Percentiles rank a stretch among this genome's conserved stretches.
Conservation (phyloP, 495 filamentous ascomycete genomes). For the Cladorrhinum samala region DNA sequence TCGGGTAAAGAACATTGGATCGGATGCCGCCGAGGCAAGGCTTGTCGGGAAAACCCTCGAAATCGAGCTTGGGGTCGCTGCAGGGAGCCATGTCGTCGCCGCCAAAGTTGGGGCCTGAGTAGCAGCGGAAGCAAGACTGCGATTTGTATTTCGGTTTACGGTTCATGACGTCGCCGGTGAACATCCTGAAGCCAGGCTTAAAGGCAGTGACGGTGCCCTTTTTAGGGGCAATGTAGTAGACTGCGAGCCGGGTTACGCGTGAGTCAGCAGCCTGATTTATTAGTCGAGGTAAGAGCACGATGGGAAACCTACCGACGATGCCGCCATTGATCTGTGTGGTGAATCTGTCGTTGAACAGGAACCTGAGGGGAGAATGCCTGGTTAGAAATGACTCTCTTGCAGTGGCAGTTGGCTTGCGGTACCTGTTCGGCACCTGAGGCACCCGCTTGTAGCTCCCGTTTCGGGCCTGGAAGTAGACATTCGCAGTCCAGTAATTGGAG, state of each 20-base stretch:
- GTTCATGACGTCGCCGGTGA: conserved; percentile 28
- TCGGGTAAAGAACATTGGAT: conserved; percentile 40
- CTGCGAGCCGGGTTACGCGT: conserved; percentile 4
- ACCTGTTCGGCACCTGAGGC: conserved; percentile 35
- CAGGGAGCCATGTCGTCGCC: conserved; percentile 33
- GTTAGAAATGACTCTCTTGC: background rate
- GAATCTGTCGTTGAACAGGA: conserved; percentile 38
- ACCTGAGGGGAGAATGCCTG: background rate
- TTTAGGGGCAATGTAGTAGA: conserved; percentile 41
- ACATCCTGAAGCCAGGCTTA: conserved; percentile 35
- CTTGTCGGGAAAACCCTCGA: conserved; percentile 26
- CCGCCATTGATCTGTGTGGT: conserved; percentile 38
- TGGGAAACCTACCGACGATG: conserved; percentile 15
- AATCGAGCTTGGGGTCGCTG: conserved; percentile 26
- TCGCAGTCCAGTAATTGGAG: conserved; percentile 43
- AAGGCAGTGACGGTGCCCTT: conserved; percentile 39
- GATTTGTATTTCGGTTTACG: conserved; percentile 26
- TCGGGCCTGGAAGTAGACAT: conserved; percentile 34
- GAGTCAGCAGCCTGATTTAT: too few relatives aligned
- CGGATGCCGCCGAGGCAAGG: conserved; percentile 36
- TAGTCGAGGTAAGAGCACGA: too few relatives aligned
- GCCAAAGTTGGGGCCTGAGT: conserved; percentile 32
- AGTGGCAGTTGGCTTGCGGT: conserved; percentile 16
- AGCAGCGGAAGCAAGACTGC: conserved; percentile 42
- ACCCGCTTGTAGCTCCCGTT: conserved; percentile 40